A percentile compares a stretch with the other conserved stretches of the same genome.
These are phyloP conservation scores for Picochlorum costavermella DNA, from an alignment of 139 green algal species.

Conservation along the genomic window DNA sequence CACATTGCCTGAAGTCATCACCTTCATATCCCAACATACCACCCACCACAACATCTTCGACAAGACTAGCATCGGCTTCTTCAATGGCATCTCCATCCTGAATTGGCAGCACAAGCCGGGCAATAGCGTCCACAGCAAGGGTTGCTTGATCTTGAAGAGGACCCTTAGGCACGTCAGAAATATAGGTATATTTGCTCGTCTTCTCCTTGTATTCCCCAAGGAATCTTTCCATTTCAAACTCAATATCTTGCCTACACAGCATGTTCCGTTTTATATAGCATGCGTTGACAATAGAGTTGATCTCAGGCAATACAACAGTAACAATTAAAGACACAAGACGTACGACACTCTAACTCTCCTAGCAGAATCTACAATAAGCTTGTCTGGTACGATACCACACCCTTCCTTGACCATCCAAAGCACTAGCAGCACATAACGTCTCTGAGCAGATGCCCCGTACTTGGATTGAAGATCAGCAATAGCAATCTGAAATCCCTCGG, in stretches of 20 bases:
- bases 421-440: slow-evolving; percentile 48
- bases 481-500: slow-evolving; percentile 30
- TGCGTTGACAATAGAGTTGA: too few species aligned
- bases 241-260: slow-evolving; percentile 52
- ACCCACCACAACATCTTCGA: slow-evolving; percentile 11
- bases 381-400: slow-evolving; percentile 42
- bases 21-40: slow-evolving; percentile 12
- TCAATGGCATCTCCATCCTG: slow-evolving; percentile 20
- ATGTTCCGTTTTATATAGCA: too few species aligned
- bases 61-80: slow-evolving; percentile 5
- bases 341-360: slow-evolving; percentile 41
- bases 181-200: slow-evolving; percentile 13
- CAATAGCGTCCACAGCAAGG: slow-evolving; percentile 25
- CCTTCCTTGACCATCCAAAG: slow-evolving; percentile 63
- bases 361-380: slow-evolving; percentile 46
- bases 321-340: slow-evolving; percentile 19
- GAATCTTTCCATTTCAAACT: slow-evolving; percentile 75
- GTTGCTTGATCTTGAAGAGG: slow-evolving; percentile 8
- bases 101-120: slow-evolving; percentile 12
- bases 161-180: slow-evolving; percentile 12
- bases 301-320: not conserved
- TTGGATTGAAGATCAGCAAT: slow-evolving; percentile 43
- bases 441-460: slow-evolving; percentile 48
- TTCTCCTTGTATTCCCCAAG: not conserved
- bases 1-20: slow-evolving; percentile 4